Base-by-base conservation (phyloP, 2,329 filamentous ascomycete genomes). In the Aspergillus neotritici region DNA sequence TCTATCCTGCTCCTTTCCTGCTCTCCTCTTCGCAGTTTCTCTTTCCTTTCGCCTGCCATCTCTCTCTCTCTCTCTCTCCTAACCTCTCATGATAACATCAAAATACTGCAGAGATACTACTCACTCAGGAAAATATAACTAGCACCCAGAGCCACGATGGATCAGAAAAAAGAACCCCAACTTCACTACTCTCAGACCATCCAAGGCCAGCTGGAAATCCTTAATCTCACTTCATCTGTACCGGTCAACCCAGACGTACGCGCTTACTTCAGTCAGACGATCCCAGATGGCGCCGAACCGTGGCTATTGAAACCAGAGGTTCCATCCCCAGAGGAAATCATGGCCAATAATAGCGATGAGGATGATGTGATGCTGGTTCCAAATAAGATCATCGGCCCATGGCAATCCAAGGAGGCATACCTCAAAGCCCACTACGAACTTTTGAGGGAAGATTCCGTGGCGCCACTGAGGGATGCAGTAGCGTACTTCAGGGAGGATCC, bases 371-470 rank as follows among this genome's bases (percentile, higher is more conserved):
- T 45, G 15, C 58, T 82, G 0, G 65, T 70, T 0, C 54, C 68
- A 0, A 87, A 87, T 53, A 68, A 68, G 5, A 68, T 82, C 14
- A 50, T 75, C 1, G 71, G 72, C 0, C 69, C 80, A 0, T 91
- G 83, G 72, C 50, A 65, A 0, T 79, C 72, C 4, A 83, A 78
- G 35, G 73, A 80, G 1, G 70, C 74, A 0, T 95, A 94, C 45
- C 70, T 95, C 0, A 70, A 79, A 28, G 76, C 80, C 0, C 86
- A 94, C 38, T 94, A 93, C 58, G 72, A 80, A 3, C 75, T 95
- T 2, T 72, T 88, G 6, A 77, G 89, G 3, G 85, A 88, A 56
- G 88, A 95, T 58, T 78, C 81, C 0, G 70, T 86, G 3, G 77
- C 84, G 10, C 76, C 82, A 1, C 71, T 95, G 0, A 77, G 88